phyloP scores from a whole-genome alignment of 257 asterid species.

The Fraxinus americana region DNA sequence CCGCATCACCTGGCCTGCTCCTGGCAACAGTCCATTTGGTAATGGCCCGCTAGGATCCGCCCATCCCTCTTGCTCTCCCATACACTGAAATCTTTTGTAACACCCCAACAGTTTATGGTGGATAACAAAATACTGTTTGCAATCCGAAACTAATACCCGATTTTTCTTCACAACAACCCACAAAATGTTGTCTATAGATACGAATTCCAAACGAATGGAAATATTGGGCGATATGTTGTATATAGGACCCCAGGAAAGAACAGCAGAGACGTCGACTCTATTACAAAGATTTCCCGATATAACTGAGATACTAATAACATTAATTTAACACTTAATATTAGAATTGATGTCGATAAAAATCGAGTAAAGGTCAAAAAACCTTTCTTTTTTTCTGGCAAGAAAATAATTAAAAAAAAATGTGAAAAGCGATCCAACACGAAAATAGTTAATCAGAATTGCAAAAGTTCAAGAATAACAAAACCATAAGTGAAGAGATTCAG shows the following conservation, averaged over 20 bases:
- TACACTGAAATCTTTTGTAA: slow-evolving; percentile 42
- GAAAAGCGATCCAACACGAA: slow-evolving; percentile 17
- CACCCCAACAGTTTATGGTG: slow-evolving; percentile 25
- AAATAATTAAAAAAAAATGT: neutral
- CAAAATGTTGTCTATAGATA: slow-evolving; percentile 19
- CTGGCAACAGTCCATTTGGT: slow-evolving; percentile 79
- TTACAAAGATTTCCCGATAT: slow-evolving; percentile 9
- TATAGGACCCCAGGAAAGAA: slow-evolving; percentile 29
- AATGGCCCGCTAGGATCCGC: slow-evolving; percentile 65
- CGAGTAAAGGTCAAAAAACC: neutral
- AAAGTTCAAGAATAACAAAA: slow-evolving; percentile 25
- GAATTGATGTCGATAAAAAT: slow-evolving; percentile 9
- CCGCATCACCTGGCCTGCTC: slow-evolving; percentile 62
- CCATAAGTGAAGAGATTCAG: slow-evolving; percentile 35
- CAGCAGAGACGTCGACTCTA: slow-evolving; percentile 9
- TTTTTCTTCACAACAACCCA: slow-evolving; percentile 24
- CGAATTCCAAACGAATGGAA: slow-evolving; percentile 2
- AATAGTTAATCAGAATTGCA: slow-evolving; percentile 37
- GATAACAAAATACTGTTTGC: slow-evolving; percentile 3
- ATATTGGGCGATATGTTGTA: slow-evolving; percentile 1
- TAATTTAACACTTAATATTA: slow-evolving; percentile 20
- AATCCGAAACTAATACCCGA: slow-evolving; percentile 19
- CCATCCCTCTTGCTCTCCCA: slow-evolving; percentile 94
- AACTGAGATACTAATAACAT: slow-evolving; percentile 6
- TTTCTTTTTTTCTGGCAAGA: slow-evolving; percentile 12